phyloP scores from a whole-genome alignment of 495 filamentous ascomycete genomes.

The Tuber melanosporum region DNA sequence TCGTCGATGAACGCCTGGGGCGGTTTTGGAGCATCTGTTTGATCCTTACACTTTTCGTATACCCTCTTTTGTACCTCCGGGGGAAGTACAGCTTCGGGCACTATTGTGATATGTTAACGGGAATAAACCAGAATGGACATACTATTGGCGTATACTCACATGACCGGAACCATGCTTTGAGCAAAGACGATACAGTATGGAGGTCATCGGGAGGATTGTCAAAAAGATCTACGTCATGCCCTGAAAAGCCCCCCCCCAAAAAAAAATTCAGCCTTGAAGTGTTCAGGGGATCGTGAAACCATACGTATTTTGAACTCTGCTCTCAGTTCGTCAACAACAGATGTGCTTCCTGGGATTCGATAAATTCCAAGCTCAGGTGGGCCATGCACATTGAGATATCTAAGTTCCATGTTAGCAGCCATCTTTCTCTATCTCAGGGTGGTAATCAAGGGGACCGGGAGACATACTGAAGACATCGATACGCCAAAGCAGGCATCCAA shows the following conservation, averaged over 20 bases:
- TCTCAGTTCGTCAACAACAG: conserved; percentile 40
- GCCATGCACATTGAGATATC: conserved; percentile 41
- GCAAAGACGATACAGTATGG: conserved; percentile 40
- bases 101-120: conserved; percentile 7
- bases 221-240: conserved; percentile 41
- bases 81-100: conserved; percentile 40
- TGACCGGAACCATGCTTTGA: conserved; percentile 42
- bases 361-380: conserved; percentile 41
- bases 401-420: conserved; percentile 16
- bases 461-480: conserved; percentile 42
- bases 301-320: conserved; percentile 41
- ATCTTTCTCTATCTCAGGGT: conserved; percentile 5
- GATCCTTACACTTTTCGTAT: conserved; percentile 41
- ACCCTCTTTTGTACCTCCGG: conserved; percentile 40
- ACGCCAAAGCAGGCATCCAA: conserved; percentile 42
- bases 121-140: background rate
- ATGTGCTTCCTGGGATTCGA: conserved; percentile 39
- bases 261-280: conserved; percentile 7
- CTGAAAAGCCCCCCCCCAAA: background rate
- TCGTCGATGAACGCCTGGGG: conserved; percentile 40
- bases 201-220: conserved; percentile 41
- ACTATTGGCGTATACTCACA: conserved; percentile 11
- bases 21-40: conserved; percentile 36
- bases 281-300: conserved; percentile 7
- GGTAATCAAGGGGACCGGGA: conserved; percentile 3